A percentile compares a stretch with the other conserved stretches of the same genome.
Conservation (phyloP, 1,284 basidiomycete species). For the Sanghuangporus sanghuang region DNA sequence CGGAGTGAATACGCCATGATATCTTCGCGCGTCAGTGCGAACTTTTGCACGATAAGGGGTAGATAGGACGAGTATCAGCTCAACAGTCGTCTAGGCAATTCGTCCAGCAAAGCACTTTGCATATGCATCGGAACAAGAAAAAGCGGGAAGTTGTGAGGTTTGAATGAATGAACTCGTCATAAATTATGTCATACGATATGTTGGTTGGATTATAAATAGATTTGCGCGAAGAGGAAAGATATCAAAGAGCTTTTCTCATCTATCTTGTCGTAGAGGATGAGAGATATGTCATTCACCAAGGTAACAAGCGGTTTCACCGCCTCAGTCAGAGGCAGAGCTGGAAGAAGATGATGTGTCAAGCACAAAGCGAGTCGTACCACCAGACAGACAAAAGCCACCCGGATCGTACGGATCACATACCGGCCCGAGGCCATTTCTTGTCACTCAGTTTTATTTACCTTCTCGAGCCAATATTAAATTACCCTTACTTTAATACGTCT, state of each 20-base stretch:
- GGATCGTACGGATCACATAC: background rate
- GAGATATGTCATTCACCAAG: background rate
- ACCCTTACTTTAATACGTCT: background rate
- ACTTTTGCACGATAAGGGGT: background rate
- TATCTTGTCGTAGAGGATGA: background rate
- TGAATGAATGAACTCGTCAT: background rate
- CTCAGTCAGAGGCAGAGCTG: background rate
- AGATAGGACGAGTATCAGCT: background rate
- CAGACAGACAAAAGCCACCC: background rate
- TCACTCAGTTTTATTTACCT: background rate
- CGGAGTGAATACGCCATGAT: background rate
- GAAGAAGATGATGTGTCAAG: background rate
- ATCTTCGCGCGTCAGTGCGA: background rate
- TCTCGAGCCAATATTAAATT: background rate
- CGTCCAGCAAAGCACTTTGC: no score
- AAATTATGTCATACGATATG: background rate
- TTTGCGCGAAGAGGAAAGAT: background rate
- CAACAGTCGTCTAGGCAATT: background rate
- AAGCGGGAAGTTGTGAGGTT: background rate
- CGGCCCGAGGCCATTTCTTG: background rate
- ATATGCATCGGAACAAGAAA: background rate
- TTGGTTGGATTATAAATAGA: background rate
- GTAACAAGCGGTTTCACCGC: background rate
- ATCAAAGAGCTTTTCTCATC: background rate
- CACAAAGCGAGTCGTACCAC: background rate